Conservation (phyloP, 2,329 filamentous ascomycete genomes). For the Monosporascus sp. region DNA sequence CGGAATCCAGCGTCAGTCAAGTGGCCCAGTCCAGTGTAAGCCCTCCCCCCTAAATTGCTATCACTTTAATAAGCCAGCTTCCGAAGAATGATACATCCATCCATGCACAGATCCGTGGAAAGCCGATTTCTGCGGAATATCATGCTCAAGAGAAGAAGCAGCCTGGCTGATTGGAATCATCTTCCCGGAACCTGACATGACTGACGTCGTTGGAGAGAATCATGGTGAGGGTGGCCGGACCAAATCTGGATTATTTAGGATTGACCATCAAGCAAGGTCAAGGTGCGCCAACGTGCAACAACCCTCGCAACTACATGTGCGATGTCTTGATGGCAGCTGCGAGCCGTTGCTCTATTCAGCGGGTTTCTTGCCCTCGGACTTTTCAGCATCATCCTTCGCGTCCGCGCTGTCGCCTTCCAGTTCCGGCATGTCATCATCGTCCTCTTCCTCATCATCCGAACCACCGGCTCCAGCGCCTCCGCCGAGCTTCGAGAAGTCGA, state of each 20-base stretch:
- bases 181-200: slow-evolving; percentile 15
- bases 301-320: neutral
- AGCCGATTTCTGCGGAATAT: no score
- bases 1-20: no score
- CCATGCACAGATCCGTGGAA: no score
- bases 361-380: slow-evolving; percentile 16
- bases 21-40: no score
- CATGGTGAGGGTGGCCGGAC: slow-evolving; percentile 5
- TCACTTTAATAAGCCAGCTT: no score
- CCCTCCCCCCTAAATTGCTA: no score
- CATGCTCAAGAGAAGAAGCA: no score
- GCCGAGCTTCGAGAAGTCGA: slow-evolving; percentile 90
- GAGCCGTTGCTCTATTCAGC: slow-evolving; percentile 10
- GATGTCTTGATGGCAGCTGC: slow-evolving; percentile 3
- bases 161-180: neutral
- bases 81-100: no score
- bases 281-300: neutral
- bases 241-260: no score
- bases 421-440: slow-evolving; percentile 77
- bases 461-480: slow-evolving; percentile 46
- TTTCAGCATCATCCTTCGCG: slow-evolving; percentile 29
- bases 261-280: no score
- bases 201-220: slow-evolving; percentile 8
- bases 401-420: slow-evolving; percentile 54
- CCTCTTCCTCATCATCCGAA: slow-evolving; percentile 47